Percentiles rank a stretch among this genome's conserved stretches.
Conservation (phyloP, 257 asterid genomes). For the Plantago ovata region DNA sequence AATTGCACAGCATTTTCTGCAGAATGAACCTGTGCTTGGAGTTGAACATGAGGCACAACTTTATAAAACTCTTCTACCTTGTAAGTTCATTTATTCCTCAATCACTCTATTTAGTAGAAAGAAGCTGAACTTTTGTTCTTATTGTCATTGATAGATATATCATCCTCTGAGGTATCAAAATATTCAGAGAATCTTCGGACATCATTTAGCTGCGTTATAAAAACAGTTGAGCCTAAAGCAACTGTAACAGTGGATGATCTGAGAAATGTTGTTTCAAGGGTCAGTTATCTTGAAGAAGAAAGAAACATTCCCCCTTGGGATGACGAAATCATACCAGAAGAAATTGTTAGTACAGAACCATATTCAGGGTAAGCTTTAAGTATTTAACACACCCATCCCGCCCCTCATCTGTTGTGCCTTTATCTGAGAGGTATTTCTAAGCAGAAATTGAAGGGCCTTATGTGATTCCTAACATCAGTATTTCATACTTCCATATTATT, state of each 20-base stretch:
- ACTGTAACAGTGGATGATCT: constrained; percentile 64
- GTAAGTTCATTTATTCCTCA: constrained; percentile 42
- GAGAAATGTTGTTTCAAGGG: constrained; percentile 54
- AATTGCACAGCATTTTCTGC: constrained; percentile 74
- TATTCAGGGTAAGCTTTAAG: constrained; percentile 63
- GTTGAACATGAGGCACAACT: constrained; percentile 89
- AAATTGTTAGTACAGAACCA: constrained; percentile 65
- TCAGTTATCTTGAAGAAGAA: constrained; percentile 63
- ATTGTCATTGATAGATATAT: constrained; percentile 51
- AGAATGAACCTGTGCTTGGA: constrained; percentile 92
- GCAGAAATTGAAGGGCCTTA: constrained; percentile 10
- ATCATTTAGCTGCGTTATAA: constrained; percentile 76
- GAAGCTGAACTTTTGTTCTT: constrained; percentile 9
- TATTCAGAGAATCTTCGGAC: constrained; percentile 69
- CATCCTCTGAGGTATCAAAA: constrained; percentile 76
- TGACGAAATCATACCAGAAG: constrained; percentile 86
- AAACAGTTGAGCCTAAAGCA: constrained; percentile 90
- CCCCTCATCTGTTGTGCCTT: constrained; percentile 1
- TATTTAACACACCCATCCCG: background rate
- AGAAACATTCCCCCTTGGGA: constrained; percentile 69
- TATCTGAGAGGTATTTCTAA: constrained; percentile 8
- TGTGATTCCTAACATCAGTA: background rate
- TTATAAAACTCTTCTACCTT: constrained; percentile 81
- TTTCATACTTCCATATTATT: constrained; percentile 11
- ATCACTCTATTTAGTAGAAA: constrained; percentile 9